Base-by-base conservation (phyloP, 139 green algal species). In the Chlorella sp. region DNA sequence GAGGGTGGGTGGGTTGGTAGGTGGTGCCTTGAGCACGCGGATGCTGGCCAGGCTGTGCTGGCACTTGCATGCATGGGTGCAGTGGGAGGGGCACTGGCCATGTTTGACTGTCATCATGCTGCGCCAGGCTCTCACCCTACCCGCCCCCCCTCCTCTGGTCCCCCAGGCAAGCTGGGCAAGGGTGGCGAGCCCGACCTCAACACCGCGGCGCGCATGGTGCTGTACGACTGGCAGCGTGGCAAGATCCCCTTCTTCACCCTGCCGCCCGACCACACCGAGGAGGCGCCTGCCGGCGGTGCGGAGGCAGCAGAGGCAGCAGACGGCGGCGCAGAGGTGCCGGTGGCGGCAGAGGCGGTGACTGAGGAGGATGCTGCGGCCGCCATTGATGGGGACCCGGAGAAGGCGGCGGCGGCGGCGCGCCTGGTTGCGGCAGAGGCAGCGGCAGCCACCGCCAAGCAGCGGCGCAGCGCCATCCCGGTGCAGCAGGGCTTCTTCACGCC, bases 201-300 rank as follows among this genome's bases (percentile, higher is more conserved):
- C 85, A 99, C 96, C 25, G 96, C 94, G 2, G 96, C 96, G 3
- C 95, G 96, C 74, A 98, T 98, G 94, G 92, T 99, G 80, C 93
- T 99, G 36, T 92, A 96, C 74, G 97, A 99, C 91, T 99, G 97
- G 97, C 97, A 99, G 91, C 92, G 97, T 25, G 97, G 97, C 74
- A 97, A 97, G 88, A 95, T 99, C 56, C 97, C 97, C 51, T 99
- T 96, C 92, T 99, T 98, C 90, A 94, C 89, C 11, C 91, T 97
- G 47, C 97, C 97, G 7, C 94, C 94, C 0, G 93, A 89, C 74
- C 89, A 96, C 89, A 89, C 75, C 5, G 89, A 94, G 9, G 89
- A 88, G 75, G 34, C 36, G 56, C 16, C 75, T 1, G 30, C 55
- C 26, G 57, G 72, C 34, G 83, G 85, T 17, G 80, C 82, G 36